phyloP scores from a whole-genome alignment of 495 filamentous ascomycete genomes.

The Talaromyces ruber region DNA sequence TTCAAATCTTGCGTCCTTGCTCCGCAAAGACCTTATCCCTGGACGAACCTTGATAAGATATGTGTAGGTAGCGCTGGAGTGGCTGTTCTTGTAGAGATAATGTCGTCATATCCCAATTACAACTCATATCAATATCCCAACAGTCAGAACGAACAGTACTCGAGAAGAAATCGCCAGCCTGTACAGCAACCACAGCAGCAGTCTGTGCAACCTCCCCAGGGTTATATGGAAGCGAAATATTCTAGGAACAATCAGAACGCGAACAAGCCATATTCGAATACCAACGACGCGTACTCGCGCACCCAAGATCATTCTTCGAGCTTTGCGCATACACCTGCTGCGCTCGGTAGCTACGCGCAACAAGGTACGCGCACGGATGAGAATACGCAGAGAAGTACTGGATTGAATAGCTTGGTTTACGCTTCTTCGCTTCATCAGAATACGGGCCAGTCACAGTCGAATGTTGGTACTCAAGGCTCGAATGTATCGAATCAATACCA shows the following conservation, averaged over 20 bases:
- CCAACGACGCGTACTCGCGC: constrained; percentile 1
- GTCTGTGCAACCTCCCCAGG: constrained; percentile 1
- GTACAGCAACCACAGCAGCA: constrained; percentile 2
- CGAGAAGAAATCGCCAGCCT: constrained; percentile 2
- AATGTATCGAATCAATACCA: not conserved
- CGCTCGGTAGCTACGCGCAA: not conserved
- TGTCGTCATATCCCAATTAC: constrained; percentile 4
- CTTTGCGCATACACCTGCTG: not conserved
- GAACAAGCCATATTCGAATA: not conserved
- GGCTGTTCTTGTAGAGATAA: not conserved
- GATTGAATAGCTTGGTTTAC: constrained; percentile 4
- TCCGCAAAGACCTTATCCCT: not conserved
- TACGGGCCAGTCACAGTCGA: not conserved
- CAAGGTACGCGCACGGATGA: not conserved
- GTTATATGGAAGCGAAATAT: constrained; percentile 1
- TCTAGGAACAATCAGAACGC: constrained; percentile 3
- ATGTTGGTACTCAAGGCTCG: not conserved
- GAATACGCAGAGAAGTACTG: not conserved
- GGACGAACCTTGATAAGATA: not conserved
- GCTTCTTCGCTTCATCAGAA: not conserved
- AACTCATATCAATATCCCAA: constrained; percentile 4
- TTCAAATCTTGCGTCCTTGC: not conserved
- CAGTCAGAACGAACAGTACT: constrained; percentile 1
- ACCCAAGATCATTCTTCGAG: not conserved
- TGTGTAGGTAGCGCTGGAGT: not conserved